Evolutionary conservation across 257 asterid genomes (phyloP), one percentile per base, ranked within the genome.

Genomic region (Parsonsia alboflavescens): DNA sequence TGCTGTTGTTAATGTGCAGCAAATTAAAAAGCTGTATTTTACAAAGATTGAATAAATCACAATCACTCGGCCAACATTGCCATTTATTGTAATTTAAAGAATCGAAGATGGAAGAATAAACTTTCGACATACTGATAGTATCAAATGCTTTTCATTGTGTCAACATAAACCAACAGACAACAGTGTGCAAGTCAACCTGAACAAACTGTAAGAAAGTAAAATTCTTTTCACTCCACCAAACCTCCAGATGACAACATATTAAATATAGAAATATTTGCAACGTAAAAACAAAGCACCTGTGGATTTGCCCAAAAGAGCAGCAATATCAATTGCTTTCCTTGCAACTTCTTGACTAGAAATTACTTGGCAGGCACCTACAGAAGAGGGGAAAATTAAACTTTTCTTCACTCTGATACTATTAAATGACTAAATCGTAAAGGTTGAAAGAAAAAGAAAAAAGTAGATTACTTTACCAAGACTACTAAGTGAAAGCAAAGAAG

Each of bases 321-420:
- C 96, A 80, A 87, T 76, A 22, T 88, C 88, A 10, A 78, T 68
- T 70, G 83, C 85, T 83, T 87, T 89, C 77, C 57, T 74, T 49
- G 80, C 76, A 71, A 84, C 79, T 67, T 90, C 93, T 76, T 79
- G 82, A 72, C 90, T 85, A 2, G 87, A 79, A 70, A 82, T 83
- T 75, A 86, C 84, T 84, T 82, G 82, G 77, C 81, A 87, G 74
- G 73, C 80, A 75, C 93, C 98, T 90, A 13, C 13, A 63, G 73
- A 75, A 19, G 70, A 39, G 44, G 56, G 33, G 11, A 36, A 10
- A 33, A n/a, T 1, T 64, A 28, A 77, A 57, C 52, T 22, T 49
- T 33, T 36, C 24, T 15, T 36, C 41, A 21, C 16, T 19, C 24
- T 71, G 59, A 52, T 72, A 52, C 16, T n/a, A 44, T 48, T 61